Evolutionary conservation across 2,329 filamentous ascomycete genomes (phyloP), one percentile per base, ranked within the genome.

Genomic region (Ophiocordyceps australis): DNA sequence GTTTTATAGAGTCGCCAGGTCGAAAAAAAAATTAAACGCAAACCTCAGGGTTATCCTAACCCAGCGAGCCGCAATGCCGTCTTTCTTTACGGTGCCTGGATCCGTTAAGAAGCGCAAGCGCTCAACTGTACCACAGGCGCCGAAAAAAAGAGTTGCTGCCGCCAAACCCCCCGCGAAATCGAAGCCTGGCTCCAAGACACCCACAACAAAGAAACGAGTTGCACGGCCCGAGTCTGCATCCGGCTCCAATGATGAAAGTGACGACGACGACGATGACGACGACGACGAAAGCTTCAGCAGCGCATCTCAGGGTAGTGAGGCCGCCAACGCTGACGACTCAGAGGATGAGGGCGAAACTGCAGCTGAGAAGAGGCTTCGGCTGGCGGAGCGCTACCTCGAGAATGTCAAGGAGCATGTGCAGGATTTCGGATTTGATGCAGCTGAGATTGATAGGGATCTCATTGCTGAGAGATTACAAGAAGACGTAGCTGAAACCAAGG

Each of bases 41-140:
- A n/a, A n/a, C n/a, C n/a, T n/a, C n/a, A n/a, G n/a, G n/a, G n/a
- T n/a, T n/a, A n/a, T n/a, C n/a, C n/a, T n/a, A n/a, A n/a, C n/a
- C n/a, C n/a, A n/a, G n/a, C n/a, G n/a, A 38, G 34, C 41, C 38
- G 57, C 36, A 37, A 91, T 92, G 85, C 92, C 86, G 43, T 93
- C 85, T 20, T 98, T 95, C 55, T 98, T 98, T 55, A 93, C 85
- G 26, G 60, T 76, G 20, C 83, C 89, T 5, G 77, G 78, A 21
- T 76, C 78, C 26, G 77, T 86, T 45, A 81, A 80, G 57, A 95
- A 95, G 65, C 66, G 89, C 41, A 95, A 95, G 62, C 67, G 85
- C 32, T 43, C 58, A 6, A 50, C 57, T 29, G 60, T 62, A 15
- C 45, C 56, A 11, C 62, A 70, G 26, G 50, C 50, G 5, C 63